Base-by-base conservation (phyloP, 345 rosid genomes). In the Geranium rotundifolium region DNA sequence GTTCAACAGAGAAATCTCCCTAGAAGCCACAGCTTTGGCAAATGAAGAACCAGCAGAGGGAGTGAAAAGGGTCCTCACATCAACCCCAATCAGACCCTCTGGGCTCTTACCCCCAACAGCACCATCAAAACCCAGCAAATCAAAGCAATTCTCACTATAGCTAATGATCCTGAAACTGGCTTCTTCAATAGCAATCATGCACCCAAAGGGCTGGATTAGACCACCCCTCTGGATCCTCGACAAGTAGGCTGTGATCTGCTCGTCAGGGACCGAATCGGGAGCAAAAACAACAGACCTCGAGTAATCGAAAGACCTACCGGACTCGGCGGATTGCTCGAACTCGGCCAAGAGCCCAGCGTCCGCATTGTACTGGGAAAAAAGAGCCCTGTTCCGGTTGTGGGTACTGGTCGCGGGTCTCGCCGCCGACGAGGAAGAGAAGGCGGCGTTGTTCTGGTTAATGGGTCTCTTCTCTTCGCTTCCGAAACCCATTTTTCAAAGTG, bases 141-240 rank as follows among this genome's bases (percentile, higher is more conserved):
- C 85, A 55, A 75, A 67, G 72, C 82, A 84, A 50, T 90, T 88
- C 27, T 88, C 93, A 69, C 97, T 88, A 65, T 75, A 79, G 41
- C 81, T 54, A 30, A 86, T 72, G 66, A 90, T 72, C 65, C 75
- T 77, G 67, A 88, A 88, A 18, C 57, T 80, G 65, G 86, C 68
- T 62, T 84, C 95, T 64, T 86, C 82, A n/a, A 88, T 64, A 41
- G 90, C 93, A 63, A 86, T 59, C 75, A 90, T 67, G 67, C 95
- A 90, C 29, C 95, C 93, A 72, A 90, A 83, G 17, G 95, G 79
- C 72, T 90, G 95, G 73, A 85, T 70, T 29, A 77, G 75, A 37
- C 97, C 97, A 52, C 97, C 97, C 75, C 91, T 74, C 68, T 88
- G 95, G 67, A 88, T 90, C 58, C 73, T 85, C 1, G 86, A 76